A percentile compares a stretch with the other conserved stretches of the same genome.
Conservation (phyloP, 176 grass and related monocot species). For the Melocanna baccifera region DNA sequence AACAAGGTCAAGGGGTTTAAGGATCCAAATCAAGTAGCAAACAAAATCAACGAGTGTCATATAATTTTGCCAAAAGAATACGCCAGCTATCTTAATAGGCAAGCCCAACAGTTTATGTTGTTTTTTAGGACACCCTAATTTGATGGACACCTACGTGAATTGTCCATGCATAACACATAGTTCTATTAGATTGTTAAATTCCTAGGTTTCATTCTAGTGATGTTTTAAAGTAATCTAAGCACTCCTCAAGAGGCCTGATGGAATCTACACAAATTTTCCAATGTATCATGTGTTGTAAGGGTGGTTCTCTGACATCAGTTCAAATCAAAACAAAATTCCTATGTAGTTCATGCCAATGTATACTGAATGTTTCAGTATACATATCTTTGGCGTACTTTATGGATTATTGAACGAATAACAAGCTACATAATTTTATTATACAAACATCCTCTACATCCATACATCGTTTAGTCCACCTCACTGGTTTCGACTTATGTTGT, state of each 20-base stretch:
- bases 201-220: slow-evolving; percentile 6
- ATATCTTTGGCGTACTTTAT: not conserved
- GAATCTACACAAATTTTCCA: not conserved
- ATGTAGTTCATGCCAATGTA: not conserved
- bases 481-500: not conserved
- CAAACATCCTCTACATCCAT: not conserved
- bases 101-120: not conserved
- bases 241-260: not conserved
- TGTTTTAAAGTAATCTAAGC: slow-evolving; percentile 10
- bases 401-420: not conserved
- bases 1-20: not conserved
- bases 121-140: not conserved
- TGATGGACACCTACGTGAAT: not conserved
- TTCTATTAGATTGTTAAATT: slow-evolving; percentile 18
- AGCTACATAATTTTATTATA: slow-evolving; percentile 22
- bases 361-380: not conserved
- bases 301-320: not conserved
- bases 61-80: not conserved
- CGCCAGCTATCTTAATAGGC: slow-evolving; percentile 9
- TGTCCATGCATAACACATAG: not conserved
- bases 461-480: not conserved
- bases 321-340: not conserved
- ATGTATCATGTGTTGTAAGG: slow-evolving; percentile 15
- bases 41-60: not conserved
- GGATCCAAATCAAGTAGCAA: not conserved